Evolutionary conservation across 441 rosid genomes (phyloP).

Genomic region (Aquilaria agallochum): DNA sequence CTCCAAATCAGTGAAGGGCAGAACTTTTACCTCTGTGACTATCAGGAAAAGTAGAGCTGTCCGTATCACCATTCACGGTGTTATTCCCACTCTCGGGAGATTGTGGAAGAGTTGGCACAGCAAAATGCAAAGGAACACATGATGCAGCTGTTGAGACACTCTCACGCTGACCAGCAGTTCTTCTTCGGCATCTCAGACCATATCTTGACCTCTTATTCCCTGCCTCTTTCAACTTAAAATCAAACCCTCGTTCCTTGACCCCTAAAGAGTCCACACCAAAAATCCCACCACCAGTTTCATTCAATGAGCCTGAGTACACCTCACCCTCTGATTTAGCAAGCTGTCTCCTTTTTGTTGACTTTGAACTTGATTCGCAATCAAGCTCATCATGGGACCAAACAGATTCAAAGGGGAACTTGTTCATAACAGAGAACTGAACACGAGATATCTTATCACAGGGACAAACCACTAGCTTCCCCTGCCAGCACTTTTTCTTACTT

Average conservation of each 20-base stretch:
- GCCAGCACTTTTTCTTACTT: constrained; percentile 38
- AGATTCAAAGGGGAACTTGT: constrained; percentile 50
- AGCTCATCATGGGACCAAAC: constrained; percentile 18
- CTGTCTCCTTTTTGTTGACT: constrained; percentile 16
- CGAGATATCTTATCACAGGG: constrained; percentile 41
- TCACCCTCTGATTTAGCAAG: constrained; percentile 25
- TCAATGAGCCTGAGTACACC: constrained; percentile 22
- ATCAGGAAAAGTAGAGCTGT: constrained; percentile 19
- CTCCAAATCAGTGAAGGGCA: too few relatives aligned
- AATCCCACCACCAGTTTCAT: constrained; percentile 23
- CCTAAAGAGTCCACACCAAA: constrained; percentile 15
- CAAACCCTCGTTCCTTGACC: constrained; percentile 19
- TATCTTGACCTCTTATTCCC: constrained; percentile 25
- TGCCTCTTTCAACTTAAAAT: constrained; percentile 31
- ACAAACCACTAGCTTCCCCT: constrained; percentile 31
- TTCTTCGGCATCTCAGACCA: constrained; percentile 30
- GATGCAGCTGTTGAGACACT: constrained; percentile 19
- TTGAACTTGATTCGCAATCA: constrained; percentile 12
- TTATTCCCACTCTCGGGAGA: constrained; percentile 30
- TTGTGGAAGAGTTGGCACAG: constrained; percentile 15
- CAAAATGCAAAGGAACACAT: constrained; percentile 26
- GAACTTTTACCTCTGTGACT: constrained; percentile 20
- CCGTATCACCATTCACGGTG: constrained; percentile 21
- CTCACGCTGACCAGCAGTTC: constrained; percentile 14
- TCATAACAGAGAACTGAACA: constrained; percentile 42